A percentile compares a stretch with the other conserved stretches of the same genome.
Evolutionary conservation across 495 filamentous ascomycete genomes (phyloP).

Genomic region (Xylaria palmicola): DNA sequence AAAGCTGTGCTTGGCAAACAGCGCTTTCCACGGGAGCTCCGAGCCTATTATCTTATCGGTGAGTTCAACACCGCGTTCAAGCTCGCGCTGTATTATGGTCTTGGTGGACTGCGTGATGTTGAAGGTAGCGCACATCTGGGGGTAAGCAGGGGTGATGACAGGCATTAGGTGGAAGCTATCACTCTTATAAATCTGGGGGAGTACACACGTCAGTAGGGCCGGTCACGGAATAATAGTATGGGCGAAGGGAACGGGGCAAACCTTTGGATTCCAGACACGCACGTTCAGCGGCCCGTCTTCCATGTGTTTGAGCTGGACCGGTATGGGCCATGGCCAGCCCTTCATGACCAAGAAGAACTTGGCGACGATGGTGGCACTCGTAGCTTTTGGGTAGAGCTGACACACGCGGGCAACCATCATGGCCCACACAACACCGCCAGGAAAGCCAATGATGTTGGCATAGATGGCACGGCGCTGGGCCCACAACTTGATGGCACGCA

Average conservation of each 20-base stretch:
- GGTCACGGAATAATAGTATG: background rate
- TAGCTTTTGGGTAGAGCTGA: conserved; percentile 94
- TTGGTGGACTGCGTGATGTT: conserved; percentile 87
- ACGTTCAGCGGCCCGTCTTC: conserved; percentile 79
- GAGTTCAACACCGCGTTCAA: conserved; percentile 73
- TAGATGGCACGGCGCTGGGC: conserved; percentile 91
- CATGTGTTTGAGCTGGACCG: conserved; percentile 83
- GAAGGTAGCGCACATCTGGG: conserved; percentile 94
- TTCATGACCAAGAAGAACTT: conserved; percentile 94
- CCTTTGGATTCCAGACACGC: conserved; percentile 92
- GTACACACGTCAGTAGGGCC: conserved; percentile 5
- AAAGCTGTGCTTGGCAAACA: conserved; percentile 86
- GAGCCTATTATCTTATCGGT: conserved; percentile 77
- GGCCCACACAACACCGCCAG: conserved; percentile 95
- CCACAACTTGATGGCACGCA: conserved; percentile 94
- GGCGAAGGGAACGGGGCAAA: conserved; percentile 34
- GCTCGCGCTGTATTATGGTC: conserved; percentile 75
- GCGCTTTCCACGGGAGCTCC: conserved; percentile 75
- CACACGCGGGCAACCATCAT: conserved; percentile 95
- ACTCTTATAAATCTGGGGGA: conserved; percentile 66
- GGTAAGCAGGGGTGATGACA: conserved; percentile 94
- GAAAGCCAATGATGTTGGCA: conserved; percentile 92
- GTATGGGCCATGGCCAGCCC: conserved; percentile 91
- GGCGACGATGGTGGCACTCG: conserved; percentile 75
- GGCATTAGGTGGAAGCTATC: conserved; percentile 91